These are phyloP conservation scores for Pascua sp. DNA, from an alignment of 1,284 basidiomycete species.

Conservation along the genomic window DNA sequence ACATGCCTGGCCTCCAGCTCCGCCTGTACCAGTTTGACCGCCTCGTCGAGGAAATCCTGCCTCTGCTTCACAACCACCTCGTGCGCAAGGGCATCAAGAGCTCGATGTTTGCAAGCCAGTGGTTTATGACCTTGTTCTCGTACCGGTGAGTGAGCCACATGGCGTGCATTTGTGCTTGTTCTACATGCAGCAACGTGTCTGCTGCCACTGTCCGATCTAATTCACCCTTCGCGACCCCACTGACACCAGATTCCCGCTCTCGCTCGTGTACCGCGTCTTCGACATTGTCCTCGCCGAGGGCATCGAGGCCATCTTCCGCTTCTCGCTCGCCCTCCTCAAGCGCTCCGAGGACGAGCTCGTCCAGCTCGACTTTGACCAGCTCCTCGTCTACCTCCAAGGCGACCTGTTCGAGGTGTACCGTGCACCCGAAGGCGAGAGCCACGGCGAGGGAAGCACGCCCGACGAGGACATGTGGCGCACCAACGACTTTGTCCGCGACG, in stretches of 20 bases:
- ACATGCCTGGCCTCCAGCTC: conserved; percentile 95
- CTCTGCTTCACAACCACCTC: conserved; percentile 86
- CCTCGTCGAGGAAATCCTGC: conserved; percentile 83
- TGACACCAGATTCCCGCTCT: conserved; percentile 75
- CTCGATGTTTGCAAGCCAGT: conserved; percentile 92
- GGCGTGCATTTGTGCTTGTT: too few species aligned
- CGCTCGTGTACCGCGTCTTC: conserved; percentile 91
- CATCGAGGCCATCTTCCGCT: conserved; percentile 94
- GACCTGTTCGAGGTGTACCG: conserved; percentile 76
- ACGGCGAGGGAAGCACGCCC: background rate
- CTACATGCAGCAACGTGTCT: background rate
- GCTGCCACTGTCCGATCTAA: background rate
- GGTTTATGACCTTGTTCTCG: conserved; percentile 97
- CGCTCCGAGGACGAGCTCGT: conserved; percentile 81
- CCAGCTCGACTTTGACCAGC: conserved; percentile 80
- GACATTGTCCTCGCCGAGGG: conserved; percentile 82
- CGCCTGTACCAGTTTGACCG: conserved; percentile 90
- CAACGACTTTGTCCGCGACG: conserved; percentile 79
- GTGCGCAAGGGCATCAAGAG: conserved; percentile 89
- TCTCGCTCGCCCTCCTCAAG: conserved; percentile 80
- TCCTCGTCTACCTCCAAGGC: conserved; percentile 73
- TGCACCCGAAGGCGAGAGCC: conserved; percentile 41
- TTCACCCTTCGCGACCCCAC: background rate
- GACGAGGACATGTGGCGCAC: conserved; percentile 59
- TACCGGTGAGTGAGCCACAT: conserved; percentile 61